Evolutionary conservation across 108 stramenopile genomes (phyloP).

Genomic region (Pseudonitzschia multistriata): DNA sequence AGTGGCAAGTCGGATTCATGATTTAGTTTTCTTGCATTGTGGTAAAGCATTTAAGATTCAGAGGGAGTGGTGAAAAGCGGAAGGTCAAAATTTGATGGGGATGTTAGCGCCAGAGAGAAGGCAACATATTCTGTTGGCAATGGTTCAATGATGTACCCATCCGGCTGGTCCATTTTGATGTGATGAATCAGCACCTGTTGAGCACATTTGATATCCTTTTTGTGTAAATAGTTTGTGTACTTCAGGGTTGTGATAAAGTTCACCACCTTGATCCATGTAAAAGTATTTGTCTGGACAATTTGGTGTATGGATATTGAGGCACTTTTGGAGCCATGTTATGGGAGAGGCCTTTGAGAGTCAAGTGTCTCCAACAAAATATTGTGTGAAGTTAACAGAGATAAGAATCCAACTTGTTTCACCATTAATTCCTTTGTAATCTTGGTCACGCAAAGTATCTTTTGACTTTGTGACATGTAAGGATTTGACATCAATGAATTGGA

Average conservation of each 20-base stretch:
- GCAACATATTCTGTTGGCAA: neutral
- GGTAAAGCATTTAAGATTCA: constrained; percentile 18
- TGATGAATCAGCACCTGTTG: constrained; percentile 30
- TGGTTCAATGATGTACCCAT: constrained; percentile 1
- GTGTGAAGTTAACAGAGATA: constrained; percentile 18
- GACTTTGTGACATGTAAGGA: constrained; percentile 5
- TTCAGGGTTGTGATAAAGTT: constrained; percentile 26
- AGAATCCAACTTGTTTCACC: constrained; percentile 31
- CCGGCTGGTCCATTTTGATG: constrained; percentile 2
- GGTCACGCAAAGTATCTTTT: neutral
- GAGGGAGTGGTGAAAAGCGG: neutral
- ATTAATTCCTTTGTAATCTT: constrained; percentile 24
- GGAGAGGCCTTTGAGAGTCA: neutral
- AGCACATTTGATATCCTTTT: constrained; percentile 7
- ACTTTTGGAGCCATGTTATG: too few species aligned
- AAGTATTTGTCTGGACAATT: constrained; percentile 16
- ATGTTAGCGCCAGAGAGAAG: neutral
- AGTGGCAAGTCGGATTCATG: neutral
- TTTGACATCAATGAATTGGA: too few species aligned
- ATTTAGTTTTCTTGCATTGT: neutral
- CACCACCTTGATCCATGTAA: constrained; percentile 28
- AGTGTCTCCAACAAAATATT: neutral
- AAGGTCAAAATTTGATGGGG: too few species aligned
- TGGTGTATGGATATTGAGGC: neutral
- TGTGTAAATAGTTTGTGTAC: constrained; percentile 12